Evolutionary conservation across 164 flowering plant species (phyloP).

Genomic region (Cinnamomum chago): DNA sequence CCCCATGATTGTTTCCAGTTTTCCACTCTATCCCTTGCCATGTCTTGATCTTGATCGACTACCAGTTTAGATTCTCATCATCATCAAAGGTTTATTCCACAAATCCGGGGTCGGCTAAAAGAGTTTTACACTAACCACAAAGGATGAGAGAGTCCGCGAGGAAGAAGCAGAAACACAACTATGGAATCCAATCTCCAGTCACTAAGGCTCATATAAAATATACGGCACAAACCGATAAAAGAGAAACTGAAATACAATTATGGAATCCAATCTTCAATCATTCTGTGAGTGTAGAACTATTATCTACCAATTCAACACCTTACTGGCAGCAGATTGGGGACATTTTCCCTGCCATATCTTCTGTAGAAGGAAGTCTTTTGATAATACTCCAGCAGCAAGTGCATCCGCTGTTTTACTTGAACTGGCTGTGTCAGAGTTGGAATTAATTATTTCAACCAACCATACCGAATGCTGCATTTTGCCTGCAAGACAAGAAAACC

Average conservation of each 20-base stretch:
- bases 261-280: background rate
- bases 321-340: conserved; percentile 71
- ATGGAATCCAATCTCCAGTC: background rate
- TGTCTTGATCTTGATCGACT: too few relatives aligned
- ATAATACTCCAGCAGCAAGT: conserved; percentile 36
- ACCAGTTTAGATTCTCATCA: too few relatives aligned
- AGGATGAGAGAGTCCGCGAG: too few relatives aligned
- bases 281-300: background rate
- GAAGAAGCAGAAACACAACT: background rate
- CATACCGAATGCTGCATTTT: conserved; percentile 93
- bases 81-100: too few relatives aligned
- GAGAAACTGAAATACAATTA: background rate
- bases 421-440: conserved; percentile 33
- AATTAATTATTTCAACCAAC: conserved; percentile 50
- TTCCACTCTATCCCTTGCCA: too few relatives aligned
- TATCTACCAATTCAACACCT: conserved; percentile 45
- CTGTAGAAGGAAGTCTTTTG: conserved; percentile 56
- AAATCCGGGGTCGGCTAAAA: too few relatives aligned
- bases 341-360: conserved; percentile 96
- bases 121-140: too few relatives aligned
- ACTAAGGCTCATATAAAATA: background rate
- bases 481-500: conserved; percentile 36
- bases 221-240: background rate
- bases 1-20: too few relatives aligned
- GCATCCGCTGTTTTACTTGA: conserved; percentile 25